These are phyloP conservation scores for Xylaria sp. DNA, from an alignment of 2,329 filamentous ascomycete genomes.

Conservation along the genomic window DNA sequence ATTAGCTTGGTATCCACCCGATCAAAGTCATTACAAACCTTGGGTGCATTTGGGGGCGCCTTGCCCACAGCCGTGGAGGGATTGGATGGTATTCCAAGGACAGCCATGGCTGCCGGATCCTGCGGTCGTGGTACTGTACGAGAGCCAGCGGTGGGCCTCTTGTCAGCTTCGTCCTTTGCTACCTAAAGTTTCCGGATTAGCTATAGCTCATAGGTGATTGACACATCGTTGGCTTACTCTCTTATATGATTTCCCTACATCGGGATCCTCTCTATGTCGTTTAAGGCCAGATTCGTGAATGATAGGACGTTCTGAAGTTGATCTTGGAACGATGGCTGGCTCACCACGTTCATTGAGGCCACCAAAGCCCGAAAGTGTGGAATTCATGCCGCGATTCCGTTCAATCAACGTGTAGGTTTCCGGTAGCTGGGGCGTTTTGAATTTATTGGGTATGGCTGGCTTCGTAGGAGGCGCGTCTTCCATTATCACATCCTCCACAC, in stretches of 20 bases:
- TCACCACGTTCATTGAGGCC: constrained; percentile 51
- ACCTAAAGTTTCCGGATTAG: constrained; percentile 39
- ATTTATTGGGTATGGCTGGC: constrained; percentile 37
- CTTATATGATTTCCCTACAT: constrained; percentile 44
- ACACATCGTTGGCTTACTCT: constrained; percentile 40
- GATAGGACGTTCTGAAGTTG: constrained; percentile 47
- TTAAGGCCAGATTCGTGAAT: constrained; percentile 49
- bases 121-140: constrained; percentile 46
- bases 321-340: constrained; percentile 37
- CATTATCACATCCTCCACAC: constrained; percentile 47
- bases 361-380: constrained; percentile 35
- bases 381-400: constrained; percentile 34
- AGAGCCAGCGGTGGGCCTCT: constrained; percentile 44
- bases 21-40: constrained; percentile 25
- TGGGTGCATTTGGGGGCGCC: constrained; percentile 29
- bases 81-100: constrained; percentile 43
- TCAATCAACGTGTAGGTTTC: constrained; percentile 47
- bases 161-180: constrained; percentile 38
- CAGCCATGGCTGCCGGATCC: constrained; percentile 48
- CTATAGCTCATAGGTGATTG: constrained; percentile 2
- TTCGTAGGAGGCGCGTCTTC: constrained; percentile 42
- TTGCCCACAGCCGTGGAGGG: constrained; percentile 28
- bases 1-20: constrained; percentile 33
- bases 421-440: constrained; percentile 44
- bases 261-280: constrained; percentile 43